These are phyloP conservation scores for Acanthamoeba sp. DNA, from an alignment of 208 protist species.

Conservation along the genomic window DNA sequence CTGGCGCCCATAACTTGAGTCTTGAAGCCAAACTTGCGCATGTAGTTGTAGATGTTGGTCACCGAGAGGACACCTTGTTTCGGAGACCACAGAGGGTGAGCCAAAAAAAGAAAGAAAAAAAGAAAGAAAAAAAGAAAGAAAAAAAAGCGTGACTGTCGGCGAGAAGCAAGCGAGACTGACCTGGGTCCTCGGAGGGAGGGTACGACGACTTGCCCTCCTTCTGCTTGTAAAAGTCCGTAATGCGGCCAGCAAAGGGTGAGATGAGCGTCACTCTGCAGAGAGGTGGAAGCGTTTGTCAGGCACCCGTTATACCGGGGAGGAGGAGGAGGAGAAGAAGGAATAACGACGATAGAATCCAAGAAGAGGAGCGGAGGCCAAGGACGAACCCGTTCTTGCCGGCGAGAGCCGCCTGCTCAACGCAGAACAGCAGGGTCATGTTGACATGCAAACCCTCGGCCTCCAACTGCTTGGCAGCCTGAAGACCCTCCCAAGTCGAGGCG, in stretches of 20 bases:
- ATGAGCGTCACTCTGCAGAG: slow-evolving; percentile 52
- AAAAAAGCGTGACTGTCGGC: too few species aligned
- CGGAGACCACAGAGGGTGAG: neutral
- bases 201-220: slow-evolving; percentile 84
- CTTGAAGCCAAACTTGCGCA: slow-evolving; percentile 97
- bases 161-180: neutral
- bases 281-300: too few species aligned
- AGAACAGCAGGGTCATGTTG: slow-evolving; percentile 99
- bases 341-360: slow-evolving; percentile 87
- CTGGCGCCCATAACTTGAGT: slow-evolving; percentile 98
- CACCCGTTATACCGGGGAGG: neutral
- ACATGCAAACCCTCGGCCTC: slow-evolving; percentile 97
- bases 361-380: slow-evolving; percentile 95
- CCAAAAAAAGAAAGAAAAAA: neutral
- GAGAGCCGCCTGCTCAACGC: slow-evolving; percentile 92
- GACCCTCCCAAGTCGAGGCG: slow-evolving; percentile 98
- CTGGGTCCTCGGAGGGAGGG: slow-evolving; percentile 92
- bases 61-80: slow-evolving; percentile 94
- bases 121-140: neutral
- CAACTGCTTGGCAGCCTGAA: slow-evolving; percentile 93
- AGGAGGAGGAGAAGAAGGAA: neutral
- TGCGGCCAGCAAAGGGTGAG: slow-evolving; percentile 97
- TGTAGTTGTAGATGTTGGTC: slow-evolving; percentile 97
- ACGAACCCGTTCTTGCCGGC: slow-evolving; percentile 47
- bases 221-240: slow-evolving; percentile 97